Evolutionary conservation across 768 basidiomycete species (phyloP).

Genomic region (Trametes gibbosa): DNA sequence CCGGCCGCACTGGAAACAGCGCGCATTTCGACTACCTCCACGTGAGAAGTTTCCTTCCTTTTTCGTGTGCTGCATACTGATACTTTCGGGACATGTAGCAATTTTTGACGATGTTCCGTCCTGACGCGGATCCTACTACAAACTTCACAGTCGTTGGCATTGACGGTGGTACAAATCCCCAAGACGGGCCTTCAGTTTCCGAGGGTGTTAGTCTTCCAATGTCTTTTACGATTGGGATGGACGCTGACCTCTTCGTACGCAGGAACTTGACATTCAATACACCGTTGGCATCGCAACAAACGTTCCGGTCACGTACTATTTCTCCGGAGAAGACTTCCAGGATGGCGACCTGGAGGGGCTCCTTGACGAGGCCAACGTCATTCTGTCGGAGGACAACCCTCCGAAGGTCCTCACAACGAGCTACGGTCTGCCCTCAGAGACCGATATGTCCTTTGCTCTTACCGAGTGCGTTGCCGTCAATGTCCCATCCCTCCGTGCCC

Average conservation of each 20-base stretch:
- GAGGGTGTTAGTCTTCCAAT: slow-evolving; percentile 50
- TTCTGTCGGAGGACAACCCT: slow-evolving; percentile 23
- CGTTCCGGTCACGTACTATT: slow-evolving; percentile 33
- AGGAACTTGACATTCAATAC: slow-evolving; percentile 37
- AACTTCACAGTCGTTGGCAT: slow-evolving; percentile 27
- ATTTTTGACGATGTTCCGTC: slow-evolving; percentile 28
- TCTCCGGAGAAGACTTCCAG: slow-evolving; percentile 27
- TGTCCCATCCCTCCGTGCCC: slow-evolving; percentile 41
- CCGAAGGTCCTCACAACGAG: slow-evolving; percentile 34
- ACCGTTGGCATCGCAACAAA: slow-evolving; percentile 32
- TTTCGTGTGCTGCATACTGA: slow-evolving; percentile 34
- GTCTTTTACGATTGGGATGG: not conserved
- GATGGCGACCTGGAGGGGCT: slow-evolving; percentile 32
- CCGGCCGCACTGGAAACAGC: slow-evolving; percentile 28
- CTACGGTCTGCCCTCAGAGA: slow-evolving; percentile 47
- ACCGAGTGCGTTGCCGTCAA: not conserved
- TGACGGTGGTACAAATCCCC: slow-evolving; percentile 26
- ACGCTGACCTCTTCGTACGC: not conserved
- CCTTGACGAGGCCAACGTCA: slow-evolving; percentile 30
- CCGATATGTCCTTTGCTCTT: slow-evolving; percentile 35
- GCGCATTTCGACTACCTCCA: slow-evolving; percentile 25
- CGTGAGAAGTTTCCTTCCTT: slow-evolving; percentile 29
- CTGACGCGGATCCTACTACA: slow-evolving; percentile 24
- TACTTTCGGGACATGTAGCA: slow-evolving; percentile 31
- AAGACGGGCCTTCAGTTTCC: not conserved